Conservation (phyloP, 2,329 filamentous ascomycete genomes). For the Plectosphaerella plurivora region DNA sequence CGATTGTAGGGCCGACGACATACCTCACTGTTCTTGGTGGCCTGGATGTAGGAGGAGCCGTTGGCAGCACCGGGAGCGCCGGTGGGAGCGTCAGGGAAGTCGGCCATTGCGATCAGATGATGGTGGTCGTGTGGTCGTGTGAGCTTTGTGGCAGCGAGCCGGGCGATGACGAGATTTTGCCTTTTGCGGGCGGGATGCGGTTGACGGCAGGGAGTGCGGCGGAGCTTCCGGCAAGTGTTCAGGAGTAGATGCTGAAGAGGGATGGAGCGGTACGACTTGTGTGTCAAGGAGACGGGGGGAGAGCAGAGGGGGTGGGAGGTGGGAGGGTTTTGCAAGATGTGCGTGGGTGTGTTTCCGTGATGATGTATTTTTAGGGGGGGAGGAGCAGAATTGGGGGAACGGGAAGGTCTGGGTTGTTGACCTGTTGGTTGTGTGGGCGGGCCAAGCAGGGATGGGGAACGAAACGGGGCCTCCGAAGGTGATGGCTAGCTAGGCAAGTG, state of each 20-base stretch:
- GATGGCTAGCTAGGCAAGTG: background rate
- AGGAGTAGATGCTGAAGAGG: too few species aligned
- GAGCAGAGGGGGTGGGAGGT: too few species aligned
- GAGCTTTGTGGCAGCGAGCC: background rate
- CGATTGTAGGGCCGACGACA: conserved; percentile 16
- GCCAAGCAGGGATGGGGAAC: background rate
- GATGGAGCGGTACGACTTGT: background rate
- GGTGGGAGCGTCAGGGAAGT: conserved; percentile 27
- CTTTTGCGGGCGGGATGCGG: background rate
- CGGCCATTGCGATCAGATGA: conserved; percentile 31
- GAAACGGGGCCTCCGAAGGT: background rate
- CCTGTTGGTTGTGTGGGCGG: background rate
- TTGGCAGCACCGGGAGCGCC: conserved; percentile 32
- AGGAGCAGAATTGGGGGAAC: background rate
- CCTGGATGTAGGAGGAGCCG: conserved; percentile 39
- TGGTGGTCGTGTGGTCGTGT: conserved; percentile 7
- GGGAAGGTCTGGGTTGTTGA: background rate
- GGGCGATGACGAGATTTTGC: background rate
- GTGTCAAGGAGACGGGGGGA: background rate
- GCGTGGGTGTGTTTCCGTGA: background rate
- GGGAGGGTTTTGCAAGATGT: background rate
- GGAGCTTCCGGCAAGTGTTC: too few species aligned
- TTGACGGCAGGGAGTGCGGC: too few species aligned
- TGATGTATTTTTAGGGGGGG: background rate
- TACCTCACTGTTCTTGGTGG: conserved; percentile 52